Evolutionary conservation across 805 yeast genomes (phyloP).

Genomic region (Wickerhamiella qilinensis): DNA sequence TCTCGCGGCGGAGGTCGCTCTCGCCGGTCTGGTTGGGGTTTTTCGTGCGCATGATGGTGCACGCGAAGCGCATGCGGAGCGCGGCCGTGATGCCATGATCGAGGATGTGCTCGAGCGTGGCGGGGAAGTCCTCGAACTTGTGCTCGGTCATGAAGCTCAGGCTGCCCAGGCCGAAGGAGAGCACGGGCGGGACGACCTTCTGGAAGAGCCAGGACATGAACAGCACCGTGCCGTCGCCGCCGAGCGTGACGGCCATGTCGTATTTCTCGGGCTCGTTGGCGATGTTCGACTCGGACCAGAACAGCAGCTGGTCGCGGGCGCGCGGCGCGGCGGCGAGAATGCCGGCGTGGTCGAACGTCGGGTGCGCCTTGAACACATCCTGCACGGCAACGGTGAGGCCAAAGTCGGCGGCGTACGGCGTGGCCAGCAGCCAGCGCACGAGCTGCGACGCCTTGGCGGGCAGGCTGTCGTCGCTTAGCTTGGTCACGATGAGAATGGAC

Average conservation of each 20-base stretch:
- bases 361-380: conserved; percentile 40
- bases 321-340: conserved; percentile 33
- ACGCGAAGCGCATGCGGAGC: conserved; percentile 74
- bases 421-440: conserved; percentile 15
- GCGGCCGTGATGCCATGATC: conserved; percentile 61
- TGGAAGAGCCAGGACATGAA: conserved; percentile 80
- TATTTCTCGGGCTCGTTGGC: conserved; percentile 28
- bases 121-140: conserved; percentile 55
- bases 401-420: conserved; percentile 14
- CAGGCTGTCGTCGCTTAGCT: conserved; percentile 14
- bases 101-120: conserved; percentile 39
- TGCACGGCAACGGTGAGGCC: conserved; percentile 55
- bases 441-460: conserved; percentile 10
- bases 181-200: conserved; percentile 75
- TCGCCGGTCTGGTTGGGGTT: conserved; percentile 19
- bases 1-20: conserved; percentile 25
- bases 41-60: conserved; percentile 35
- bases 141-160: conserved; percentile 85
- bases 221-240: conserved; percentile 94
- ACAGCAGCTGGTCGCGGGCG: conserved; percentile 33
- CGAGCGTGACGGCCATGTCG: conserved; percentile 75
- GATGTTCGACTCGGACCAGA: conserved; percentile 41
- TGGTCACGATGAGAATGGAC: conserved; percentile 13
- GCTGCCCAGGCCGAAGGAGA: conserved; percentile 79
- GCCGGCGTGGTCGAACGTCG: conserved; percentile 44